Conservation (phyloP, 768 basidiomycete species). For the Naematelia aurantialba region DNA sequence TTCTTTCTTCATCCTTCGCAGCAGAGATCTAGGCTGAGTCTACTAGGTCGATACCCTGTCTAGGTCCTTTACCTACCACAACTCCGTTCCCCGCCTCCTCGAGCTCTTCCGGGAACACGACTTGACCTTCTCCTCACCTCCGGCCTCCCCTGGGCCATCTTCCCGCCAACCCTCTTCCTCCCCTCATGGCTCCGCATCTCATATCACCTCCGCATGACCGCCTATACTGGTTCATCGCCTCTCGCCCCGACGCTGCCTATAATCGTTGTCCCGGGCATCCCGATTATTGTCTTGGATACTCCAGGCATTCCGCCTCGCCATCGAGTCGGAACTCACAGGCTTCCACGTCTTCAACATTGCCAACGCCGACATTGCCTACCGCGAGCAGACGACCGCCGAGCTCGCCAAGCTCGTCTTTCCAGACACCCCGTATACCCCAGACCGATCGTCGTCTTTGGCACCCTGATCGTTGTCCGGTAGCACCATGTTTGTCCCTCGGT, state of each 20-base stretch:
- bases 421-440: conserved; percentile 34
- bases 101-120: conserved; percentile 8
- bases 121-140: neutral
- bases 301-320: conserved; percentile 41
- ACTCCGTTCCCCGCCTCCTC: conserved; percentile 6
- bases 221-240: no score
- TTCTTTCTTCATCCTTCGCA: neutral
- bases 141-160: conserved; percentile 2
- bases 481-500: no score
- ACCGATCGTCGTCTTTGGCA: conserved; percentile 4
- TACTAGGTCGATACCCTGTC: conserved; percentile 11
- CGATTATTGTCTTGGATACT: neutral
- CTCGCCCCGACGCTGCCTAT: neutral
- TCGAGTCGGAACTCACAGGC: conserved; percentile 37
- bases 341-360: conserved; percentile 48
- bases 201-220: conserved; percentile 10
- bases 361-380: conserved; percentile 40
- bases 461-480: neutral
- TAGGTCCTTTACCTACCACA: conserved; percentile 14
- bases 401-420: conserved; percentile 44
- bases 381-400: conserved; percentile 31
- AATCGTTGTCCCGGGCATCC: neutral
- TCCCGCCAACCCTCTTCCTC: neutral
- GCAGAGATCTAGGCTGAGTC: conserved; percentile 1
- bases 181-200: conserved; percentile 1